A percentile compares a stretch with the other conserved stretches of the same genome.
Evolutionary conservation across 1,284 basidiomycete species (phyloP).

Genomic region (Irpex sp.): DNA sequence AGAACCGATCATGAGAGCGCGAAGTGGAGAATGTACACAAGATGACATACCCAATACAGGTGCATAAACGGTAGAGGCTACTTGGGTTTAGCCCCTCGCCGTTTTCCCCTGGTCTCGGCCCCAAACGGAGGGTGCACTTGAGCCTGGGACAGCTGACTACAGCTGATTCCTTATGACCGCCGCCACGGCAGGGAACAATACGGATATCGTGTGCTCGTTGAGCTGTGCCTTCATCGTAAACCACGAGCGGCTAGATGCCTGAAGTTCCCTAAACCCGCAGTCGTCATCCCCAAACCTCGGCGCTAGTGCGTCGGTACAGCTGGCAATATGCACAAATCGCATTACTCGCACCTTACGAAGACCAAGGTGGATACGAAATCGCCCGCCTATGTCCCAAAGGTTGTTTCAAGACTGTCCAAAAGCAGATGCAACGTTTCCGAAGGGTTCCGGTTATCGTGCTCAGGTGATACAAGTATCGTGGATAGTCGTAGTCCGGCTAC

Average conservation of each 20-base stretch:
- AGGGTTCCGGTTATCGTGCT: conserved; percentile 1
- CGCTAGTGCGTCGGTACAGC: not conserved
- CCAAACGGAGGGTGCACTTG: not conserved
- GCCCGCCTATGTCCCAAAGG: not conserved
- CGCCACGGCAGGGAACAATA: not conserved
- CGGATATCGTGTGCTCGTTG: not conserved
- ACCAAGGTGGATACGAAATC: not conserved
- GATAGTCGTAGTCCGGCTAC: not conserved
- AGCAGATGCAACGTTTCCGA: conserved; percentile 1
- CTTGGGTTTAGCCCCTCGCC: not conserved
- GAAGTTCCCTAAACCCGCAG: not conserved
- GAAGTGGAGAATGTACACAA: conserved; percentile 1
- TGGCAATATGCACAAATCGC: too few species aligned
- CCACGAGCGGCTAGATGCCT: not conserved
- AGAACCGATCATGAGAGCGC: conserved; percentile 12
- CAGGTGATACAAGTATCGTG: conserved; percentile 5
- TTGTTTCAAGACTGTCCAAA: not conserved
- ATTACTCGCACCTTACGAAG: not conserved
- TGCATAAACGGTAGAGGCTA: not conserved
- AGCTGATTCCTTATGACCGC: not conserved
- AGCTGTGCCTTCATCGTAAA: not conserved
- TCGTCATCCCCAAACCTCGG: not conserved
- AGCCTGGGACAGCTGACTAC: not conserved
- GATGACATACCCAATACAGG: not conserved
- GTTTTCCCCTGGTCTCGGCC: not conserved